A percentile compares a stretch with the other conserved stretches of the same genome.
phyloP scores from a whole-genome alignment of 208 protist species.

The Trypanosoma brucei region DNA sequence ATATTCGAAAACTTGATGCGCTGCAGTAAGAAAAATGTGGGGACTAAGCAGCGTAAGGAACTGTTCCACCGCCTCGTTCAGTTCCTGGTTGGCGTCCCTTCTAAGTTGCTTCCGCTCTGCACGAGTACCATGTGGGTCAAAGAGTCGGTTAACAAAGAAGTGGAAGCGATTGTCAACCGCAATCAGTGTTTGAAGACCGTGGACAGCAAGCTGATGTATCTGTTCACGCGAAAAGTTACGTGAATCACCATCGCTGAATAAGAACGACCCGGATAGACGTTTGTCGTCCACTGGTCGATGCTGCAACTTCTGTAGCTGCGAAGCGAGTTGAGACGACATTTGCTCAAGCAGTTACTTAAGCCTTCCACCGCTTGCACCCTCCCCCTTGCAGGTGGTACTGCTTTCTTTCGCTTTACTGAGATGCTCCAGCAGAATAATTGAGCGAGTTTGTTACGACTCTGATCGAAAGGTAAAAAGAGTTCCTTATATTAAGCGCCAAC shows the following conservation, averaged over 20 bases:
- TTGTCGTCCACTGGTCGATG: constrained; percentile 58
- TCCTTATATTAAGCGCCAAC: too few relatives aligned
- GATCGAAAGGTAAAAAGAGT: too few relatives aligned
- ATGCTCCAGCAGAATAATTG: too few relatives aligned
- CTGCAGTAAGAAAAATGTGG: constrained; percentile 76
- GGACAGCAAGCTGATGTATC: constrained; percentile 71
- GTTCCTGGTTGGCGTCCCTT: constrained; percentile 27
- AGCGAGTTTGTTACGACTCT: too few relatives aligned
- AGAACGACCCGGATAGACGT: constrained; percentile 67
- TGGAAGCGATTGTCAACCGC: constrained; percentile 81
- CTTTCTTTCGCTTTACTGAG: too few relatives aligned
- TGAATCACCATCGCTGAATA: constrained; percentile 71
- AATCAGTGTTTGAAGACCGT: constrained; percentile 68
- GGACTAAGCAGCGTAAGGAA: constrained; percentile 77
- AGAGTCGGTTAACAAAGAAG: constrained; percentile 63
- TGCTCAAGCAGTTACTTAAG: too few relatives aligned
- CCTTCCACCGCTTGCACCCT: too few relatives aligned
- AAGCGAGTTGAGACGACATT: constrained; percentile 77
- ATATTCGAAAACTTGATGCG: constrained; percentile 86
- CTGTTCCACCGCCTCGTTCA: constrained; percentile 49
- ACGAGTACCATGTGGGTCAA: constrained; percentile 50
- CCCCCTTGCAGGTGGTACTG: too few relatives aligned
- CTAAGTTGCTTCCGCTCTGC: constrained; percentile 65
- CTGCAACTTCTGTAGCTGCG: constrained; percentile 75
- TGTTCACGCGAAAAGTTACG: constrained; percentile 79